Evolutionary conservation across 2,329 filamentous ascomycete genomes (phyloP).

Genomic region (Talaromyces pinophilus): DNA sequence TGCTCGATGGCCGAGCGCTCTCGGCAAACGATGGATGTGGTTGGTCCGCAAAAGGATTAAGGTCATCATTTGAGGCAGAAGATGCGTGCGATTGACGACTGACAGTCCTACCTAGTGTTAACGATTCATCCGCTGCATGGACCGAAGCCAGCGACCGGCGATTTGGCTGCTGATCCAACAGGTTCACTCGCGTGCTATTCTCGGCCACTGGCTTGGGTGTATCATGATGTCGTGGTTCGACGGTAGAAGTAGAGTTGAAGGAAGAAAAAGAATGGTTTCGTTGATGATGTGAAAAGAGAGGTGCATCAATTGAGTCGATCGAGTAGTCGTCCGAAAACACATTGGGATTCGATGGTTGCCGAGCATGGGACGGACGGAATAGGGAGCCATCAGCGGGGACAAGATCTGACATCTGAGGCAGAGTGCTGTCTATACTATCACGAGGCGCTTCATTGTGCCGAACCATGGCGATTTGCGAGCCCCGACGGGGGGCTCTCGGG

Average conservation of each 20-base stretch:
- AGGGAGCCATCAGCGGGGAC: conserved; percentile 21
- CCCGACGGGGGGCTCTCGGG: conserved; percentile 29
- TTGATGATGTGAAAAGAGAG: conserved; percentile 35
- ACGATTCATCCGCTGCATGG: conserved; percentile 13
- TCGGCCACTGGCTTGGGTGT: conserved; percentile 22
- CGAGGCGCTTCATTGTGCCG: conserved; percentile 38
- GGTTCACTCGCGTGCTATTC: conserved; percentile 10
- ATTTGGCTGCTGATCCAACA: conserved; percentile 13
- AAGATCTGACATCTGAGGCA: conserved; percentile 19
- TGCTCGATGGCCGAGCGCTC: conserved; percentile 35
- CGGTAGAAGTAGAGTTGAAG: conserved; percentile 36
- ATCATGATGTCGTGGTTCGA: conserved; percentile 27
- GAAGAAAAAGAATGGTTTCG: conserved; percentile 36
- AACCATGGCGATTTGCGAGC: conserved; percentile 44
- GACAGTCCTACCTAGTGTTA: conserved; percentile 31
- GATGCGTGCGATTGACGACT: conserved; percentile 20
- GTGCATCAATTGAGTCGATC: conserved; percentile 44
- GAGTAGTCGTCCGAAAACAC: conserved; percentile 54
- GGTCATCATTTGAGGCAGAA: conserved; percentile 30
- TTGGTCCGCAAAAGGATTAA: conserved; percentile 41
- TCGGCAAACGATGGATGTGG: conserved; percentile 24
- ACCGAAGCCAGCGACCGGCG: conserved; percentile 8
- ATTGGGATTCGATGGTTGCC: conserved; percentile 42
- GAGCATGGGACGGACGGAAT: conserved; percentile 17
- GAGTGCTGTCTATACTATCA: conserved; percentile 25